A percentile compares a stretch with the other conserved stretches of the same genome.
phyloP scores from a whole-genome alignment of 129 eudicot genomes.

The Calendula officinalis region DNA sequence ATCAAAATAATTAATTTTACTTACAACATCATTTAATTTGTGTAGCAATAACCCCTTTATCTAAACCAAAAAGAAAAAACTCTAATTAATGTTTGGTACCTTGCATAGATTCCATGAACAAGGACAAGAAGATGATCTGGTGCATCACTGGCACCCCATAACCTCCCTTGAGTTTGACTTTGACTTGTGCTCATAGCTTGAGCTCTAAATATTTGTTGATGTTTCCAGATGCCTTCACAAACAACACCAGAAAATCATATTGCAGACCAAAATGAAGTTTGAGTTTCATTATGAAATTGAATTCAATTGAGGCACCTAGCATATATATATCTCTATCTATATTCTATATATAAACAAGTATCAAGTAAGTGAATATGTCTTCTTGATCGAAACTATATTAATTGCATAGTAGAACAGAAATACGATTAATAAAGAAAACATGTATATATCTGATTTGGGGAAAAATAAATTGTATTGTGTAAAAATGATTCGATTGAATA shows the following conservation, averaged over 20 bases:
- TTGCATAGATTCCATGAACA: conserved; percentile 96
- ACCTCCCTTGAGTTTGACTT: conserved; percentile 40
- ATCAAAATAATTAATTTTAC: no score
- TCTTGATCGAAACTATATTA: not conserved
- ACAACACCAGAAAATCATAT: not conserved
- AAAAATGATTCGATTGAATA: no score
- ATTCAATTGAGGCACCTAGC: not conserved
- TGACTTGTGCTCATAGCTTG: conserved; percentile 61
- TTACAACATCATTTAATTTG: no score
- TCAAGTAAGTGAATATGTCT: not conserved
- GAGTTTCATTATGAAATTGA: not conserved
- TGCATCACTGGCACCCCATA: conserved; percentile 39
- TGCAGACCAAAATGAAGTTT: not conserved
- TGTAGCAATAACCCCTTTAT: no score
- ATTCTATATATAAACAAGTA: not conserved
- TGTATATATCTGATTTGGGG: no score
- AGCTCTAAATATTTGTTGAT: conserved; percentile 48
- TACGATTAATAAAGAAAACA: no score
- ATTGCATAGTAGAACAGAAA: no score
- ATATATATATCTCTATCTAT: no score
- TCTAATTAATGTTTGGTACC: conserved; percentile 34
- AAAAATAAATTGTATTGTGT: no score
- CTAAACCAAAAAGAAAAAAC: no score
- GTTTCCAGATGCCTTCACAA: conserved; percentile 52
- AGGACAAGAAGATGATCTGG: conserved; percentile 98